Evolutionary conservation across 768 basidiomycete genomes (phyloP).

Genomic region (Leccinum sublutescens): DNA sequence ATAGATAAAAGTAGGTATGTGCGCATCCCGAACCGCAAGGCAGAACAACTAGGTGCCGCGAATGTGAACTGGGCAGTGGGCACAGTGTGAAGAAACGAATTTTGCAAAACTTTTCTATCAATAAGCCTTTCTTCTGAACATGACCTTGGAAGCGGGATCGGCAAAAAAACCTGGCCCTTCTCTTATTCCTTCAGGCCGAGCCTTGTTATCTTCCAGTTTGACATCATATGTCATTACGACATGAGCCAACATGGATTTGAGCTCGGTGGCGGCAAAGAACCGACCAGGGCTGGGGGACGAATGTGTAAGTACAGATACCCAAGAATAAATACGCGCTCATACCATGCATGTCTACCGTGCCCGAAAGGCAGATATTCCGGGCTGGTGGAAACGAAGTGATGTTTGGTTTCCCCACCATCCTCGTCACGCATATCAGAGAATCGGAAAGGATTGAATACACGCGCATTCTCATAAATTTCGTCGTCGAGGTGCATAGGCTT

Average conservation of each 20-base stretch:
- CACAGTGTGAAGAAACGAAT: too few relatives aligned
- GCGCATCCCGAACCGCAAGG: too few relatives aligned
- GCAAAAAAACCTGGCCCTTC: not conserved
- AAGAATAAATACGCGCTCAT: not conserved
- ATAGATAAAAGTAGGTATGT: too few relatives aligned
- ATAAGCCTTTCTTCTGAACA: not conserved
- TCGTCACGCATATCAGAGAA: conserved; percentile 40
- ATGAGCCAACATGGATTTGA: not conserved
- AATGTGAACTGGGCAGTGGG: too few relatives aligned
- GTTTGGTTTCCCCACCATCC: conserved; percentile 18
- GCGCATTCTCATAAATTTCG: conserved; percentile 31
- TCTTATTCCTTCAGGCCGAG: not conserved
- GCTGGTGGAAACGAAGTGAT: not conserved
- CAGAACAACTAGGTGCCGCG: too few relatives aligned
- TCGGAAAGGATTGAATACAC: conserved; percentile 47
- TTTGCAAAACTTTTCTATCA: not conserved
- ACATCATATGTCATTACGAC: not conserved
- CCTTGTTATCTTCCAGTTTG: not conserved
- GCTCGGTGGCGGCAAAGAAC: conserved; percentile 9
- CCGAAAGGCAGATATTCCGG: not conserved
- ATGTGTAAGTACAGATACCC: not conserved
- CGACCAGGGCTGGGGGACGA: conserved; percentile 3
- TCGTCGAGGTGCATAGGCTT: conserved; percentile 24
- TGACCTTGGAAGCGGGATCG: not conserved
- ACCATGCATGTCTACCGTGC: conserved; percentile 1